Evolutionary conservation across 495 filamentous ascomycete species (phyloP).

Genomic region (Neurospora intermedia): DNA sequence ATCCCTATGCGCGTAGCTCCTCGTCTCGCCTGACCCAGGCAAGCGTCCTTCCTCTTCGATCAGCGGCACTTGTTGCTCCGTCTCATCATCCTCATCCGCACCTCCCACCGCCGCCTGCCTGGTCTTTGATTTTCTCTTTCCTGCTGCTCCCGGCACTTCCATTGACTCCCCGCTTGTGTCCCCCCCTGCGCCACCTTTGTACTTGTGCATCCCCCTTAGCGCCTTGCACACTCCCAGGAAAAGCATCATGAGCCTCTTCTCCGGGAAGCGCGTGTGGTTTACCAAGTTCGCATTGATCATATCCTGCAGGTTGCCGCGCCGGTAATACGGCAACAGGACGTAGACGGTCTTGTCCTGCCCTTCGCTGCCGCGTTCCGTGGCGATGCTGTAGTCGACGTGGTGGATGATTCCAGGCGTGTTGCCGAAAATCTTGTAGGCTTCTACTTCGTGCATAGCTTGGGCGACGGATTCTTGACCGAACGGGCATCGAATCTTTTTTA

Average conservation of each 20-base stretch:
- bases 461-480: conserved; percentile 94
- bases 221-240: conserved; percentile 88
- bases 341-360: conserved; percentile 85
- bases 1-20: conserved; percentile 90
- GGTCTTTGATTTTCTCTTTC: conserved; percentile 47
- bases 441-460: conserved; percentile 90
- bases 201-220: conserved; percentile 82
- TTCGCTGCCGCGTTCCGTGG: conserved; percentile 40
- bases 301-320: conserved; percentile 90
- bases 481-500: conserved; percentile 96
- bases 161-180: conserved; percentile 36
- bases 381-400: conserved; percentile 68
- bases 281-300: conserved; percentile 97
- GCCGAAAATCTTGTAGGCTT: conserved; percentile 85
- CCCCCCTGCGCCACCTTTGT: conserved; percentile 42
- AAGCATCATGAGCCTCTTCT: conserved; percentile 73
- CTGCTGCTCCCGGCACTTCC: conserved; percentile 23
- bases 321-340: conserved; percentile 89
- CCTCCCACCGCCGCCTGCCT: conserved; percentile 33
- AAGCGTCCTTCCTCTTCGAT: conserved; percentile 77
- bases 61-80: conserved; percentile 63
- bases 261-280: conserved; percentile 90
- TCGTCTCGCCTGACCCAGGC: conserved; percentile 54
- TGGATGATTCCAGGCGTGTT: conserved; percentile 80
- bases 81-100: conserved; percentile 55